phyloP scores from a whole-genome alignment of 345 rosid genomes.

The Eutrema yunnanense region DNA sequence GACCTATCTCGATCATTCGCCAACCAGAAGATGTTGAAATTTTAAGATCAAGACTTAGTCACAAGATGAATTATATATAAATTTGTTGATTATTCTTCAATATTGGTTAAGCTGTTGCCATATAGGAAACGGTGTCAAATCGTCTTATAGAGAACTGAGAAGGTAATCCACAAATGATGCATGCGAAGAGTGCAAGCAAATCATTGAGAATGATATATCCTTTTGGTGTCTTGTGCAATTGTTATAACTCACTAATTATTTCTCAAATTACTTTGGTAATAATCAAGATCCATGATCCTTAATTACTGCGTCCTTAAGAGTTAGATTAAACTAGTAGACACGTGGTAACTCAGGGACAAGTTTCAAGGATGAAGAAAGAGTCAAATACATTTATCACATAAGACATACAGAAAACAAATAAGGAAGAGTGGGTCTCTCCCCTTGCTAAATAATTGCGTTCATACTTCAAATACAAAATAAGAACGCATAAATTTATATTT shows the following conservation, averaged over 20 bases:
- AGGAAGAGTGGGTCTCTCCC: constrained; percentile 8
- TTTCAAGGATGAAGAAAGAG: constrained; percentile 18
- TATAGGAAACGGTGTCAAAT: constrained; percentile 1
- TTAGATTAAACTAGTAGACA: constrained; percentile 8
- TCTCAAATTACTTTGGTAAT: constrained; percentile 2
- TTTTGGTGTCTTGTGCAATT: constrained; percentile 5
- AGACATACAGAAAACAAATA: neutral
- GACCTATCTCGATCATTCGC: neutral
- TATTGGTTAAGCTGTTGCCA: constrained; percentile 13
- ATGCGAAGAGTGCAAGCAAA: constrained; percentile 22
- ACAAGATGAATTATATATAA: neutral
- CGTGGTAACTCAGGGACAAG: constrained; percentile 29
- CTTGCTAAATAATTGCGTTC: constrained; percentile 15
- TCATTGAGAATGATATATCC: constrained; percentile 8
- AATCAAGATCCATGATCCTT: neutral
- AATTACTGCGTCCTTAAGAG: neutral
- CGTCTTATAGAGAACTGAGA: neutral
- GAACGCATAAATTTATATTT: neutral
- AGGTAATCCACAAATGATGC: constrained; percentile 14
- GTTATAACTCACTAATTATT: neutral
- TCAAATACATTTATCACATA: constrained; percentile 13
- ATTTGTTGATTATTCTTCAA: constrained; percentile 5
- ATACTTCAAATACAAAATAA: constrained; percentile 16
- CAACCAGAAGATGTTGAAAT: constrained; percentile 7
- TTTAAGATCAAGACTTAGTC: constrained; percentile 24